phyloP scores from a whole-genome alignment of 2,329 filamentous ascomycete species.

The Coniochaeta pulveracea region DNA sequence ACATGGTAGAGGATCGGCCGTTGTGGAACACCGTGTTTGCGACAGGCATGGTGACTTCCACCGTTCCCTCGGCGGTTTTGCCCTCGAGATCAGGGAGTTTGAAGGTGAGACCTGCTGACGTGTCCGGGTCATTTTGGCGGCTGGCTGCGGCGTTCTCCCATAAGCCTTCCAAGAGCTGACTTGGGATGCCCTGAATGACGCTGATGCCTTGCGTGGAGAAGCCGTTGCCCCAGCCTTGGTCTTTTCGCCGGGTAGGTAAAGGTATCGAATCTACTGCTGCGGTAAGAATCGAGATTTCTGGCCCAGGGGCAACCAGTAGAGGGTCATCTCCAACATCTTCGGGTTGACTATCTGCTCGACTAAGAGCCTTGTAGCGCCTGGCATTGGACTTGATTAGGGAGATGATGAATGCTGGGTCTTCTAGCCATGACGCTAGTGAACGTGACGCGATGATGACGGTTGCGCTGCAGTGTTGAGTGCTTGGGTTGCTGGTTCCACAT shows the following conservation, averaged over 20 bases:
- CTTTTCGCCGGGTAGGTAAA: not conserved
- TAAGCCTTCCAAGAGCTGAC: not conserved
- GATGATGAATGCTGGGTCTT: not conserved
- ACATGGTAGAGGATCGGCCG: slow-evolving; percentile 9
- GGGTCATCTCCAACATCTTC: not conserved
- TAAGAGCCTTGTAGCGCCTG: not conserved
- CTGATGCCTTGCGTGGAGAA: not conserved
- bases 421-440: not conserved
- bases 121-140: slow-evolving; percentile 6
- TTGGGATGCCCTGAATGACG: not conserved
- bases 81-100: not conserved
- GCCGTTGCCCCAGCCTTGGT: not conserved
- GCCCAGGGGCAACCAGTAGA: not conserved
- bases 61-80: slow-evolving; percentile 2
- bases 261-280: not conserved
- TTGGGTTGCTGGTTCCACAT: too few species aligned
- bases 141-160: slow-evolving; percentile 1
- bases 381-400: not conserved
- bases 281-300: too few species aligned
- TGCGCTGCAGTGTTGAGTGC: slow-evolving; percentile 2
- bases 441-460: not conserved
- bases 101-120: slow-evolving; percentile 10
- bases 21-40: slow-evolving; percentile 13
- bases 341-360: not conserved
- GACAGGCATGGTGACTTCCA: slow-evolving; percentile 41